Conservation (phyloP, 345 rosid species). For the Citrus glauca region DNA sequence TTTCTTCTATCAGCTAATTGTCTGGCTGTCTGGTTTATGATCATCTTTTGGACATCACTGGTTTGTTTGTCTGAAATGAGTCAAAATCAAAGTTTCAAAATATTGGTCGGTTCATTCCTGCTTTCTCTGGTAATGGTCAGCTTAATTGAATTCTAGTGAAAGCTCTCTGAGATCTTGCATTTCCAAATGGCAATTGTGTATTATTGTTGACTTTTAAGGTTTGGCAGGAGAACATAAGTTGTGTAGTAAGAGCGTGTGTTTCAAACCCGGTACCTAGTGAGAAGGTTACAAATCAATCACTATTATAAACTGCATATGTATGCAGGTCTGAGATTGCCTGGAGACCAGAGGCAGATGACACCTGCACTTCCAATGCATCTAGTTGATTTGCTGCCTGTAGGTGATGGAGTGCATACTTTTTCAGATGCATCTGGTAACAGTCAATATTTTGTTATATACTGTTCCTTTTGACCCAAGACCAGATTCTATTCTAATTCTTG, state of each 20-base stretch:
- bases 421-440: slow-evolving; percentile 56
- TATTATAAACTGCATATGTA: slow-evolving; percentile 1
- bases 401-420: slow-evolving; percentile 54
- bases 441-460: not conserved
- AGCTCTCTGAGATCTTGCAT: not conserved
- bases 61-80: not conserved
- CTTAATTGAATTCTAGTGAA: not conserved
- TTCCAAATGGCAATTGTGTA: not conserved
- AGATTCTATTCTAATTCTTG: slow-evolving; percentile 5
- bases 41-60: not conserved
- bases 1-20: not conserved
- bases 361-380: slow-evolving; percentile 84
- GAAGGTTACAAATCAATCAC: not conserved
- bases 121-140: not conserved
- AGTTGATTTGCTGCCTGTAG: slow-evolving; percentile 57
- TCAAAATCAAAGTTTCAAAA: not conserved
- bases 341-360: slow-evolving; percentile 79
- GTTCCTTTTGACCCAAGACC: not conserved
- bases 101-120: not conserved
- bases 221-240: not conserved
- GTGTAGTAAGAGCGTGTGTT: slow-evolving; percentile 8
- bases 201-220: not conserved
- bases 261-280: not conserved
- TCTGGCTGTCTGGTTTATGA: not conserved
- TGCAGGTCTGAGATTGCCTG: slow-evolving; percentile 70